Evolutionary conservation across 345 rosid genomes (phyloP).

Genomic region (Kernera saxatilis): DNA sequence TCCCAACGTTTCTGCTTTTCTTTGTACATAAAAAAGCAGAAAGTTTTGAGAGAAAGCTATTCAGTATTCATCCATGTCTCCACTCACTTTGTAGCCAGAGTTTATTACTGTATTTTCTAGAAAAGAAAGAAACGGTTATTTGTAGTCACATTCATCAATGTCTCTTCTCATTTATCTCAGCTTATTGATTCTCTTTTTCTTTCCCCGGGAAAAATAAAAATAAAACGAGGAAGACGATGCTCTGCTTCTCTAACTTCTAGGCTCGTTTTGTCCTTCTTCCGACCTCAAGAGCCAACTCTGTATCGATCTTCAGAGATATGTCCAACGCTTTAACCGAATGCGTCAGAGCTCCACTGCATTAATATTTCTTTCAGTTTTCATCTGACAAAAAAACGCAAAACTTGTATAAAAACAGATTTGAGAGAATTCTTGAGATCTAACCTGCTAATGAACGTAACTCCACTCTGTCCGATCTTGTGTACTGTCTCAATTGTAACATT

Average conservation of each 20-base stretch:
- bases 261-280: conserved; percentile 93
- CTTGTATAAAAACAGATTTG: background rate
- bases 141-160: conserved; percentile 1
- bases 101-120: background rate
- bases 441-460: conserved; percentile 95
- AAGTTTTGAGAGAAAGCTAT: conserved; percentile 20
- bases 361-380: background rate
- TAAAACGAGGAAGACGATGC: background rate
- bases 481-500: conserved; percentile 89
- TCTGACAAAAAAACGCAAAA: background rate
- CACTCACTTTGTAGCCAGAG: background rate
- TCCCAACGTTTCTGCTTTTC: conserved; percentile 22
- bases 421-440: conserved; percentile 10
- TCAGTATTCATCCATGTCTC: conserved; percentile 3
- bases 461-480: conserved; percentile 87
- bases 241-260: conserved; percentile 20
- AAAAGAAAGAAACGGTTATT: background rate
- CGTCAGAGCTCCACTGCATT: conserved; percentile 80
- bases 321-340: conserved; percentile 93
- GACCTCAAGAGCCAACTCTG: conserved; percentile 79
- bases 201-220: background rate
- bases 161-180: background rate
- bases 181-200: conserved; percentile 3
- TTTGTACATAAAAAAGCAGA: conserved; percentile 23
- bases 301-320: conserved; percentile 88